Percentiles rank a stretch among this genome's conserved stretches.
These are phyloP conservation scores for Kazachstania sp. DNA, from an alignment of 1,139 yeast species.

Conservation along the genomic window DNA sequence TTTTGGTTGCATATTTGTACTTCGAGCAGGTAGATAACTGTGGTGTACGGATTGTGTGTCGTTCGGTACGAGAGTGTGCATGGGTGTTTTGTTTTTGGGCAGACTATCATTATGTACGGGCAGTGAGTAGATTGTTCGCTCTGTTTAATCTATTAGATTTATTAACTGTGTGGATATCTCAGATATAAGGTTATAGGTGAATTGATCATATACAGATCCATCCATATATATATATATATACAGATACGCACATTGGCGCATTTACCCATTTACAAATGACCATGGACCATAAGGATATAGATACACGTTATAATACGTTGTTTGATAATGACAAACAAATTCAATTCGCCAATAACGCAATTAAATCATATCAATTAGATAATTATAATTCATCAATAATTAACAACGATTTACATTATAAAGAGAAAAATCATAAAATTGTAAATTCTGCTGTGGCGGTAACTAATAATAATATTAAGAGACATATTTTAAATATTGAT, in stretches of 20 bases:
- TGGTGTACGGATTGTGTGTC: too few species aligned
- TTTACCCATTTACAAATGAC: neutral
- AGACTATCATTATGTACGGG: too few species aligned
- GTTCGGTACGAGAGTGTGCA: too few species aligned
- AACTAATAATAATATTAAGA: constrained; percentile 13
- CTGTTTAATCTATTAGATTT: too few species aligned
- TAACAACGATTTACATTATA: neutral
- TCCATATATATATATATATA: neutral
- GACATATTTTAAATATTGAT: constrained; percentile 28
- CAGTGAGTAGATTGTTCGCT: too few species aligned
- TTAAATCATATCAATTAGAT: constrained; percentile 4
- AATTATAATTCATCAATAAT: neutral
- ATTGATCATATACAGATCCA: neutral
- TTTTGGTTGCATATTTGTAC: too few species aligned
- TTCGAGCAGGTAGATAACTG: too few species aligned
- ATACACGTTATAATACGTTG: neutral
- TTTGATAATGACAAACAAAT: constrained; percentile 11
- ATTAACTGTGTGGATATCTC: too few species aligned
- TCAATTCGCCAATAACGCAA: constrained; percentile 10
- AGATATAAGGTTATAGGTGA: too few species aligned
- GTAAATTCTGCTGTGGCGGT: neutral
- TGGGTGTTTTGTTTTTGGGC: too few species aligned
- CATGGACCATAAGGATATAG: neutral
- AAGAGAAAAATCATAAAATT: neutral
- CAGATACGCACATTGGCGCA: too few species aligned